Conservation (phyloP, 768 basidiomycete genomes). For the Amanita polypyramis region DNA sequence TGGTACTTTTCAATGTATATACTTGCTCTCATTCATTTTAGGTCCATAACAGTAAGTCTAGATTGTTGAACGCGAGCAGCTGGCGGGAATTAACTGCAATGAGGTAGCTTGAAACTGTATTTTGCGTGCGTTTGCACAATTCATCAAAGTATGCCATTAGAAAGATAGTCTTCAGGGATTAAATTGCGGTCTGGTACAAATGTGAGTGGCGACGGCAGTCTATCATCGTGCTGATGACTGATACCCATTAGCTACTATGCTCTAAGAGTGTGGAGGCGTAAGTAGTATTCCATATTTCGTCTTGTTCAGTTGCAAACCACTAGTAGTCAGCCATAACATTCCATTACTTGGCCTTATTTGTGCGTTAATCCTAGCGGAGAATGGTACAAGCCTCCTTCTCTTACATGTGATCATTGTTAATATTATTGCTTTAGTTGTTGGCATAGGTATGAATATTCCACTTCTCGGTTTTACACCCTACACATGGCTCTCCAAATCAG, state of each 20-base stretch:
- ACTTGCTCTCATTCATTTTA: no score
- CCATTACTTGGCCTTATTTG: background rate
- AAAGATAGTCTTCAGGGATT: background rate
- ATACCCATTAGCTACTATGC: background rate
- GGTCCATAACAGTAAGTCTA: no score
- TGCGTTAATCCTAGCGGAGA: background rate
- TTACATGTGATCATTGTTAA: background rate
- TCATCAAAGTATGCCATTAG: background rate
- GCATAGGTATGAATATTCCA: no score
- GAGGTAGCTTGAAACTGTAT: background rate
- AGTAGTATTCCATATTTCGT: background rate
- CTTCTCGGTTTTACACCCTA: no score
- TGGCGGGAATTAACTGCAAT: no score
- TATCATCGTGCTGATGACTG: background rate
- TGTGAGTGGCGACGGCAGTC: background rate
- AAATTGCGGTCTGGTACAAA: background rate
- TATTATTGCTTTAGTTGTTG: no score
- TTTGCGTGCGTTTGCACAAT: background rate
- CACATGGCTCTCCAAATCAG: no score
- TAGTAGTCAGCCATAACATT: background rate
- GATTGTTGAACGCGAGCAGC: no score
- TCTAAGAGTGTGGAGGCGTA: background rate
- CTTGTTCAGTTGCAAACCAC: background rate
- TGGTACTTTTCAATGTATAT: no score
- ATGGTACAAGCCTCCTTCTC: background rate